These are phyloP conservation scores for Kockiozyma suomiensis DNA, from an alignment of 805 yeast species.

Conservation along the genomic window DNA sequence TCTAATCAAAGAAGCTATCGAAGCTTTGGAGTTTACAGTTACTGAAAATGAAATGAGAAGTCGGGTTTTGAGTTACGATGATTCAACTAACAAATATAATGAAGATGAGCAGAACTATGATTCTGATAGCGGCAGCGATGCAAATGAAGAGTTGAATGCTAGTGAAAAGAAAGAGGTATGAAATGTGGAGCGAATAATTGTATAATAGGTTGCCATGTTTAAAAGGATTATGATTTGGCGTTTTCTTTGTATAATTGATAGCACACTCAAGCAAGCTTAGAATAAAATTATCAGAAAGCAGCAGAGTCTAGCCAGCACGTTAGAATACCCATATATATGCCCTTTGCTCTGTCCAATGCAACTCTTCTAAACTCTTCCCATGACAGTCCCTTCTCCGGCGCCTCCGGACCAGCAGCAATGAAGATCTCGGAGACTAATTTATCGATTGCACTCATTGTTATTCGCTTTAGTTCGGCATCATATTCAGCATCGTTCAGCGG, in stretches of 20 bases:
- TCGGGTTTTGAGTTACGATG: slow-evolving; percentile 23
- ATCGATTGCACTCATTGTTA: slow-evolving; percentile 25
- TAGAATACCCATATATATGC: slow-evolving; percentile 21
- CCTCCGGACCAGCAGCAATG: slow-evolving; percentile 20
- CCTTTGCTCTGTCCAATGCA: slow-evolving; percentile 15
- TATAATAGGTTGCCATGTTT: neutral
- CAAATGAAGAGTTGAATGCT: neutral
- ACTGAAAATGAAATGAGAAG: slow-evolving; percentile 16
- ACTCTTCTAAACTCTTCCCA: slow-evolving; percentile 27
- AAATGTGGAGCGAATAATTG: neutral
- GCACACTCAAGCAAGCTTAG: too few relatives aligned
- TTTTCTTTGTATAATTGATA: neutral
- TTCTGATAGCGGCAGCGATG: neutral
- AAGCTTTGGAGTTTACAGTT: slow-evolving; percentile 8
- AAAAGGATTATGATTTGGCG: neutral
- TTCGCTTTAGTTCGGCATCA: slow-evolving; percentile 26
- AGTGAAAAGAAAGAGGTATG: neutral
- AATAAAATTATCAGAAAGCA: slow-evolving; percentile 18
- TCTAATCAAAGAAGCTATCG: slow-evolving; percentile 16
- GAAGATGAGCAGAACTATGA: neutral
- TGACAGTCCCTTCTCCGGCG: slow-evolving; percentile 17
- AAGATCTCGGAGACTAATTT: slow-evolving; percentile 27
- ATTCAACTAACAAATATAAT: neutral
- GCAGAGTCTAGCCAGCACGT: slow-evolving; percentile 29
- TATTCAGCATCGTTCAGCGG: slow-evolving; percentile 24